Evolutionary conservation across 345 rosid species (phyloP), one percentile per base, ranked within the genome.

Genomic region (Salix dunnii): DNA sequence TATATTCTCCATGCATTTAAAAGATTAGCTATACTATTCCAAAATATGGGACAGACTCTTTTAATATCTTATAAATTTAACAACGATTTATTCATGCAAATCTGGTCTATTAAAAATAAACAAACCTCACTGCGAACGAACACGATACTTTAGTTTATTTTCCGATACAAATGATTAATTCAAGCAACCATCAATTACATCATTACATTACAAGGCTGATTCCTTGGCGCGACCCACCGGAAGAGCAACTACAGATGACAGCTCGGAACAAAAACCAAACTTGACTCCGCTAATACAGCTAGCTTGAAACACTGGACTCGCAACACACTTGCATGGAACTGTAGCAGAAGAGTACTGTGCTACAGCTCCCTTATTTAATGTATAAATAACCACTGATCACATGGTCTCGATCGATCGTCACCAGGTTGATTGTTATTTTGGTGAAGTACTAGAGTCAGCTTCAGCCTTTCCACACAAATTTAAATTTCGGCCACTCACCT

Each of bases 401-500:
- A 38, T 5, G 8, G 51, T 71, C 43, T n/a, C 23, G 21, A 38
- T 20, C 71, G 12, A 38, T 20, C 71, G 40, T 36, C 13, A 14
- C 9, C 33, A 25, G 18, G 31, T 30, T 8, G 62, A 55, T 70
- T 53, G 0, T 9, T 1, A 7, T 1, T n/a, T 11, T 8, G 28
- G 28, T 55, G 27, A 33, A 55, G 23, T 11, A 3, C 3, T 43
- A 3, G 0, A 12, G 16, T 17, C 14, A 13, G 17, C 48, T 43
- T 43, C 48, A 43, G 17, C 48, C 48, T 43, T 43, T 43, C 48
- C 48, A 43, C 48, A 12, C 48, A 43, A 3, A 12, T 12, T 2
- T 43, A 87, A 79, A 64, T 70, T 81, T 74, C 84, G 35, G 1
- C 35, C 83, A 74, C 74, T 81, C 85, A 85, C 77, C 13, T 67